phyloP scores from a whole-genome alignment of 2,329 filamentous ascomycete species.

The Fusarium tjaetaba region DNA sequence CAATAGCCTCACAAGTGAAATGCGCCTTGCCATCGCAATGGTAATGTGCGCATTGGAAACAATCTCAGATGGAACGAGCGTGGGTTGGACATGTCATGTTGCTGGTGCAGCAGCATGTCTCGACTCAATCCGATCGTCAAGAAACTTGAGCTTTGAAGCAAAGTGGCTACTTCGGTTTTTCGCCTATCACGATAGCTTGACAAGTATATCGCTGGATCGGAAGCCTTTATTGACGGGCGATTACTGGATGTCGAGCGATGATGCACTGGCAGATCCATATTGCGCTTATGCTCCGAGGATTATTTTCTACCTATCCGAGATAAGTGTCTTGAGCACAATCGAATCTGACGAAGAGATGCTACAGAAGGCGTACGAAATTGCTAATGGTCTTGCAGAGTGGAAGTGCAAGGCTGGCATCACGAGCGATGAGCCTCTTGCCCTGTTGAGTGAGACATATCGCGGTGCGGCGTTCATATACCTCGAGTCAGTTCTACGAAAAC shows the following conservation, averaged over 20 bases:
- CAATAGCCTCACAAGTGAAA: background rate
- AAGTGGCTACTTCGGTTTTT: background rate
- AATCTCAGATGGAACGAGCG: background rate
- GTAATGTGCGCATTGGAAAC: background rate
- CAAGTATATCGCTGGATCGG: background rate
- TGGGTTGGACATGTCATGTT: background rate
- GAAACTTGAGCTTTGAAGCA: background rate
- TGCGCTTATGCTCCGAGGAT: background rate
- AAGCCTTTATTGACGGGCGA: background rate
- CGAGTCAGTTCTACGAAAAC: background rate
- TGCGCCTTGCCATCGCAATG: background rate
- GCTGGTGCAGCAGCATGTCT: background rate
- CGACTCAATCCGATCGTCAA: background rate
- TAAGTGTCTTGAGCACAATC: background rate
- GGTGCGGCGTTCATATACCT: background rate
- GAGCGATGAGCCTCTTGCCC: fast-evolving
- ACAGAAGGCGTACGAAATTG: background rate
- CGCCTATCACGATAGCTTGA: background rate
- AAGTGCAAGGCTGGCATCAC: background rate
- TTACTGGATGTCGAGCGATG: background rate
- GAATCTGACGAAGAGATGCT: fast-evolving
- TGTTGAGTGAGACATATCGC: background rate
- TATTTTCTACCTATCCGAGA: fast-evolving
- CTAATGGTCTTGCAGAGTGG: background rate
- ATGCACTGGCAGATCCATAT: background rate